These are phyloP conservation scores for Sporothrix luriei DNA, from an alignment of 2,329 filamentous ascomycete species.

Conservation along the genomic window DNA sequence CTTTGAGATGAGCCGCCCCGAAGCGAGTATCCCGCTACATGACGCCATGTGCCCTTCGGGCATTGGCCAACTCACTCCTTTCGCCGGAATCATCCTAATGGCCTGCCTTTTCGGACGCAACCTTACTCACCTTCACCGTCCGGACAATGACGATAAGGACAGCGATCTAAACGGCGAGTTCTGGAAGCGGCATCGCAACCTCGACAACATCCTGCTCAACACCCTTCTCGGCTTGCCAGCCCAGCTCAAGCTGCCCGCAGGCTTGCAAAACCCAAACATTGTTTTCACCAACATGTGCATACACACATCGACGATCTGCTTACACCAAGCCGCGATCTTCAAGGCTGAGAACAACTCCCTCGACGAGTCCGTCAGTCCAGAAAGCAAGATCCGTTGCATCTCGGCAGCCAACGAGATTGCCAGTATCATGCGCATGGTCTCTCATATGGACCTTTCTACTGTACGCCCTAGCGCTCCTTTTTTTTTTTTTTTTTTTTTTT, in stretches of 20 bases:
- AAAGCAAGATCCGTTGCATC: conserved; percentile 91
- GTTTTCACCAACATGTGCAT: conserved; percentile 97
- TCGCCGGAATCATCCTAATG: conserved; percentile 79
- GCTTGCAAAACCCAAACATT: conserved; percentile 76
- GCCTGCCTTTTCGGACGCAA: conserved; percentile 91
- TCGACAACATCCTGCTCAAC: conserved; percentile 89
- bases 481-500: background rate
- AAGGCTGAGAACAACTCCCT: conserved; percentile 90
- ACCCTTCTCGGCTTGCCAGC: conserved; percentile 81
- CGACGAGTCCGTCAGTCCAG: conserved; percentile 73
- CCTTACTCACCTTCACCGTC: conserved; percentile 85
- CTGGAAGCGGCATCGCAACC: conserved; percentile 86
- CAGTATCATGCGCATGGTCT: conserved; percentile 92
- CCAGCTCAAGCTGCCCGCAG: conserved; percentile 75
- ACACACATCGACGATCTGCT: conserved; percentile 91
- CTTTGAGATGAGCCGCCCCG: conserved; percentile 76
- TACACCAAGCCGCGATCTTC: conserved; percentile 98
- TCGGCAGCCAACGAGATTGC: conserved; percentile 92
- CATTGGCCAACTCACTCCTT: conserved; percentile 72
- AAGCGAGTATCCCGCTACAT: conserved; percentile 69
- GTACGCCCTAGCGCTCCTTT: conserved; percentile 58
- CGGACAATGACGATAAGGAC: conserved; percentile 77
- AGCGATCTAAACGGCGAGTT: conserved; percentile 89
- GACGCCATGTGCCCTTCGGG: conserved; percentile 72
- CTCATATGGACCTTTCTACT: conserved; percentile 79